Conservation (phyloP, 768 basidiomycete species). For the Lanmaoa rubissima region DNA sequence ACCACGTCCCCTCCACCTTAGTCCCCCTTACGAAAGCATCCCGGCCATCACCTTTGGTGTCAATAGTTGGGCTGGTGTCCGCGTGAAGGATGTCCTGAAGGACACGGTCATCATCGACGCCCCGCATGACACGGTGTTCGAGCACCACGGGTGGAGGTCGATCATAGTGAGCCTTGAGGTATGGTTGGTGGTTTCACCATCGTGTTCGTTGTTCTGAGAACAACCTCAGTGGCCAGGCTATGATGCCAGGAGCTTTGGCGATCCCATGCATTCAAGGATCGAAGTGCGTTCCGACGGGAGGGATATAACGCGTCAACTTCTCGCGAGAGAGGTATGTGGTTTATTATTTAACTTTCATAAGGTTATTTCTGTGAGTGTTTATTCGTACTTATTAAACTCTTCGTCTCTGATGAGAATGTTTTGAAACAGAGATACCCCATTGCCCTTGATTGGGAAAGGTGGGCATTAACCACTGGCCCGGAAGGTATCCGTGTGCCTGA, state of each 20-base stretch:
- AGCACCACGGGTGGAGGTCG: slow-evolving; percentile 18
- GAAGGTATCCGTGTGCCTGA: slow-evolving; percentile 18
- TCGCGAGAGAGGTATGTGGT: slow-evolving; percentile 18
- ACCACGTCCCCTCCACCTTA: slow-evolving; percentile 14
- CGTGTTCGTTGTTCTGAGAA: not conserved
- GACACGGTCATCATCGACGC: slow-evolving; percentile 12
- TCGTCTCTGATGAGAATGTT: not conserved
- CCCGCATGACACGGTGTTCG: slow-evolving; percentile 18
- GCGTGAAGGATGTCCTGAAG: slow-evolving; percentile 14
- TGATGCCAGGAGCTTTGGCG: not conserved
- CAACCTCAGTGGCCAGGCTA: slow-evolving; percentile 27
- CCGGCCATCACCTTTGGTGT: slow-evolving; percentile 19
- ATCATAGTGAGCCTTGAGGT: slow-evolving; percentile 25
- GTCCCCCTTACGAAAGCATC: slow-evolving; percentile 16
- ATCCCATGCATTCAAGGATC: slow-evolving; percentile 16
- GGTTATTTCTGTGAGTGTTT: slow-evolving; percentile 7
- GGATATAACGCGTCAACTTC: slow-evolving; percentile 20
- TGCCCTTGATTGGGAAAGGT: slow-evolving; percentile 16
- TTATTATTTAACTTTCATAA: slow-evolving; percentile 10
- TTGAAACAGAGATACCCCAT: slow-evolving; percentile 5
- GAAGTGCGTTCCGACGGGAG: slow-evolving; percentile 2
- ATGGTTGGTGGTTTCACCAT: not conserved
- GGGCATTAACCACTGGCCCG: slow-evolving; percentile 15
- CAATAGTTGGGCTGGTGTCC: slow-evolving; percentile 19
- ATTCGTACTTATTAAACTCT: not conserved